Conservation (phyloP, 2,329 filamentous ascomycete genomes). For the Cladosporium sp. region DNA sequence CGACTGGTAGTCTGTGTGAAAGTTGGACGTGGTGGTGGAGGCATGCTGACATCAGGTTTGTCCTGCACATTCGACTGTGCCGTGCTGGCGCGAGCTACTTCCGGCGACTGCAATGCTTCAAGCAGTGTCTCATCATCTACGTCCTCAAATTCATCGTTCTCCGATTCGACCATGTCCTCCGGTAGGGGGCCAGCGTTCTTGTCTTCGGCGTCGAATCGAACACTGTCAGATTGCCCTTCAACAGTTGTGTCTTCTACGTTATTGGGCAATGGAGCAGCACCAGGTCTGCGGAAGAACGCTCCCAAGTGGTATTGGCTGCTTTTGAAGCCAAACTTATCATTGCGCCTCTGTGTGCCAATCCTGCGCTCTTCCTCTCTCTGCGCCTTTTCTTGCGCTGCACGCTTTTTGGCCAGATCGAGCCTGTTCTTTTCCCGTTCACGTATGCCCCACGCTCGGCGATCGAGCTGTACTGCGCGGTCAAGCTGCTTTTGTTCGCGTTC, state of each 20-base stretch:
- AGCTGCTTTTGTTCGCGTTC: slow-evolving; percentile 31
- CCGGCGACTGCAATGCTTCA: slow-evolving; percentile 19
- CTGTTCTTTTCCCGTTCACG: slow-evolving; percentile 31
- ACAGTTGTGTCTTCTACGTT: background rate
- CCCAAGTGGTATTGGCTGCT: slow-evolving; percentile 35
- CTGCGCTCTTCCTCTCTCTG: slow-evolving; percentile 15
- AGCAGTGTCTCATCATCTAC: slow-evolving; percentile 31
- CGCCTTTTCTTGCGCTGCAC: slow-evolving; percentile 24
- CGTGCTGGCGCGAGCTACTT: background rate
- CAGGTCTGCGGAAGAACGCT: slow-evolving; percentile 28
- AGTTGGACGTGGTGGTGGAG: slow-evolving; percentile 7
- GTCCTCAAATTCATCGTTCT: slow-evolving; percentile 14
- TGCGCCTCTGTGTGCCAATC: slow-evolving; percentile 29
- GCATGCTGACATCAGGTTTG: slow-evolving; percentile 12
- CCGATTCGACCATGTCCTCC: background rate
- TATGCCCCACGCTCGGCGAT: slow-evolving; percentile 30
- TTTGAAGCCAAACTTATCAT: slow-evolving; percentile 32
- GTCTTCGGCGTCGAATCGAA: background rate
- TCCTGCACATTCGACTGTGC: too few species aligned
- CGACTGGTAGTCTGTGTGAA: background rate
- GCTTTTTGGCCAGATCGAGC: slow-evolving; percentile 28
- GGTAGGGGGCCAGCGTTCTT: background rate
- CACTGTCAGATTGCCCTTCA: background rate
- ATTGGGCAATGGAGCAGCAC: background rate
- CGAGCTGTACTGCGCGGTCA: slow-evolving; percentile 31